Percentiles rank a stretch among this genome's conserved stretches.
Conservation (phyloP, 108 stramenopile genomes). For the Fistulifera pelliculosa region DNA sequence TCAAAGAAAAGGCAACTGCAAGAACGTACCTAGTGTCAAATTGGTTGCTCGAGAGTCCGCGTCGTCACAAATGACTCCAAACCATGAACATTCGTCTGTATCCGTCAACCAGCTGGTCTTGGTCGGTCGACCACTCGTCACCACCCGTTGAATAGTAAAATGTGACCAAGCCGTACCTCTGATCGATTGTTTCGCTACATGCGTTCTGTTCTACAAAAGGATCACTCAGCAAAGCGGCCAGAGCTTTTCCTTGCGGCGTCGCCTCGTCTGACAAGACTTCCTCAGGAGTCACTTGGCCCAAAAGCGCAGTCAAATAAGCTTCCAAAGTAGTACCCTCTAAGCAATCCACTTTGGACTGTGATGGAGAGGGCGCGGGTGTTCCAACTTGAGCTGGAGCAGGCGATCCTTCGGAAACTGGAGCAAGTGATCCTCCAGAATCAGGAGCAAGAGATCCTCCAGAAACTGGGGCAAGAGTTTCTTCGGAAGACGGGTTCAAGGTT, state of each 20-base stretch:
- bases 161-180: slow-evolving; percentile 34
- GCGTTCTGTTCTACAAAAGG: slow-evolving; percentile 24
- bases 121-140: slow-evolving; percentile 22
- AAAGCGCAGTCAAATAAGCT: slow-evolving; percentile 3
- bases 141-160: slow-evolving; percentile 44
- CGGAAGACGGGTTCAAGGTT: neutral
- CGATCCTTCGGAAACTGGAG: neutral
- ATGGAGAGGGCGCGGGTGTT: neutral
- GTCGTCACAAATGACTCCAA: slow-evolving; percentile 18
- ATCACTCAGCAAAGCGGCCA: slow-evolving; percentile 30
- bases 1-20: neutral
- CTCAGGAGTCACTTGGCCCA: slow-evolving; percentile 1
- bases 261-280: slow-evolving; percentile 15
- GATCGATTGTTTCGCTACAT: slow-evolving; percentile 28
- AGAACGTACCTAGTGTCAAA: slow-evolving; percentile 3
- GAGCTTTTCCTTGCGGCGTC: slow-evolving; percentile 42
- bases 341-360: neutral
- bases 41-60: neutral
- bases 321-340: slow-evolving; percentile 9
- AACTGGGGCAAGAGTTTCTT: neutral
- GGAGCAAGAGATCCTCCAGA: too few relatives aligned
- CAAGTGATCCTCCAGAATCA: neutral
- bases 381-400: neutral
- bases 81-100: slow-evolving; percentile 33
- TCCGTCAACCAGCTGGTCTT: slow-evolving; percentile 28